Base-by-base conservation (phyloP, 2,329 filamentous ascomycete species). In the Laburnicola sp. region DNA sequence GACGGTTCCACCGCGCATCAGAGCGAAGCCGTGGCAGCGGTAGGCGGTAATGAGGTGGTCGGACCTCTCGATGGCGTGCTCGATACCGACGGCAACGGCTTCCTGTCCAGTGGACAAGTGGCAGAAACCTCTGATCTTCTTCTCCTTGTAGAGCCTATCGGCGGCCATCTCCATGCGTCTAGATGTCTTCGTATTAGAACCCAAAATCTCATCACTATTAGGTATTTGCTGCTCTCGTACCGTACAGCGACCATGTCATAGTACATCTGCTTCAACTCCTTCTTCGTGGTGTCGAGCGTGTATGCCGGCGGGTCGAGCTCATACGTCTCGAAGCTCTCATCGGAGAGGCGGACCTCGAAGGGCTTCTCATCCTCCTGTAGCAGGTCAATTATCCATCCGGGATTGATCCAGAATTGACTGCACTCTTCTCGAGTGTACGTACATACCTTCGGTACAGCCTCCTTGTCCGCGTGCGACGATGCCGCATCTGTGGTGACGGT, bases 151-250 rank as follows among this genome's bases (percentile, higher is more conserved):
- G 71, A 99, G 82, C 74, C 93, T 86, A 75, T 99, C 94, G 80
- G 94, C 91, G 63, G 93, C 92, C 93, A 99, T 96, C 80, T 99
- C 94, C 94, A 99, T 96, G 76, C 96, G 94, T 80, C 92, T 96
- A 67, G 49, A 58, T 36, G 55, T 34, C 31, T 35, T 25, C 45
- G 31, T 48, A 54, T 58, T 28, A 55, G 51, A 43, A 50, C 21
- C 28, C 34, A n/a, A 7, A 21, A 27, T 23, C 21, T 34, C 42
- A 41, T 47, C 3, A 27, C 10, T 23, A 4, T 16, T 23, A 26
- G 23, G 21, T 23, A 30, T 31, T 16, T 16, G 28, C 3, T 28
- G 50, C 27, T 42, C 34, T 51, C 86, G 75, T 89, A 96, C 92
- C 93, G 86, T 71, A 91, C 86, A 62, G 85, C 81, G 48, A 97